A percentile compares a stretch with the other conserved stretches of the same genome.
Evolutionary conservation across 768 basidiomycete genomes (phyloP).

Genomic region (Collybia sp.): DNA sequence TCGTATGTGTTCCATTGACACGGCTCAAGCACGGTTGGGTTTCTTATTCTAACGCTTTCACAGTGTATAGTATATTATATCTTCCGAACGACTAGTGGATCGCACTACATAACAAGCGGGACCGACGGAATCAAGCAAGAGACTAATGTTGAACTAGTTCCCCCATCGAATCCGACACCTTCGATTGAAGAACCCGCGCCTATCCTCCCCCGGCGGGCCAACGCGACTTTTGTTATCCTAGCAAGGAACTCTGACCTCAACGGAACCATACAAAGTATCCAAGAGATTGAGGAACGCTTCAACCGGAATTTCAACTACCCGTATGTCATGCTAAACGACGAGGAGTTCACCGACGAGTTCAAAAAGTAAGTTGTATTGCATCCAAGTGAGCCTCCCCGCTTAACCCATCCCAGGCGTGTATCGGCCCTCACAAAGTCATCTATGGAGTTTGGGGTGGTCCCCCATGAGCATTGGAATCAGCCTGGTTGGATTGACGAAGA

Average conservation of each 20-base stretch:
- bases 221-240: constrained; percentile 46
- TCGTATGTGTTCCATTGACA: constrained; percentile 6
- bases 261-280: constrained; percentile 59
- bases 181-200: no score
- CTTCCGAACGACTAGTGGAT: no score
- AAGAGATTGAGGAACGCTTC: constrained; percentile 84
- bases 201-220: constrained; percentile 18
- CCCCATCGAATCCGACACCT: no score
- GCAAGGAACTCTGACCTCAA: constrained; percentile 59
- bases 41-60: no score
- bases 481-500: constrained; percentile 78
- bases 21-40: no score
- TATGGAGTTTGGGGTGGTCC: constrained; percentile 75
- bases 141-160: no score
- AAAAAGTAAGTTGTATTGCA: constrained; percentile 38
- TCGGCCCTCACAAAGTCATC: constrained; percentile 54
- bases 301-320: constrained; percentile 85
- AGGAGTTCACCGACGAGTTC: constrained; percentile 67
- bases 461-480: constrained; percentile 74
- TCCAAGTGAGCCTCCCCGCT: constrained; percentile 3
- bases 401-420: constrained; percentile 35
- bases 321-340: constrained; percentile 85
- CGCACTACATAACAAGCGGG: no score
- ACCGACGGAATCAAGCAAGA: no score
- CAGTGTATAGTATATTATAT: no score